phyloP scores from a whole-genome alignment of 352 stramenopile genomes.

The Thraustotheca clavata region DNA sequence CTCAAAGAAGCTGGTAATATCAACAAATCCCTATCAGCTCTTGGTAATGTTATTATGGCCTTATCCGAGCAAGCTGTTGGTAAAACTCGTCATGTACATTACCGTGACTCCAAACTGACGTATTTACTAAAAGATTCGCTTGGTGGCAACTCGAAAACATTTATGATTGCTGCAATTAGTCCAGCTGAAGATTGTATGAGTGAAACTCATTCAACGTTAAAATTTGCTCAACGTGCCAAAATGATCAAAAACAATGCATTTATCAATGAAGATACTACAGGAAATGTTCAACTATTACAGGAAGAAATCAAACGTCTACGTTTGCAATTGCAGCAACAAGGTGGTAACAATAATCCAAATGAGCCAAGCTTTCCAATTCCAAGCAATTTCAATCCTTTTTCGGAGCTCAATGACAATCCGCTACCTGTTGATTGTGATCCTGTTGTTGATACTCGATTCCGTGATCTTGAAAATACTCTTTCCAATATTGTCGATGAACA shows the following conservation, averaged over 20 bases:
- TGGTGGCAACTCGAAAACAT: slow-evolving; percentile 80
- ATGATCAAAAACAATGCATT: slow-evolving; percentile 79
- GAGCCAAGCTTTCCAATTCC: background rate
- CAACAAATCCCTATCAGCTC: slow-evolving; percentile 93
- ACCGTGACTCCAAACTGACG: slow-evolving; percentile 79
- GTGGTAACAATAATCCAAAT: background rate
- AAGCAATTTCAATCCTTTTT: background rate
- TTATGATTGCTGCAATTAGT: slow-evolving; percentile 77
- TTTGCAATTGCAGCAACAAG: slow-evolving; percentile 46
- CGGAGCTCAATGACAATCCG: slow-evolving; percentile 3
- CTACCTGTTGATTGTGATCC: slow-evolving; percentile 25
- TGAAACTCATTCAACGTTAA: slow-evolving; percentile 76
- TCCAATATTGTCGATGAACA: slow-evolving; percentile 51
- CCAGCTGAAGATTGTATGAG: slow-evolving; percentile 78
- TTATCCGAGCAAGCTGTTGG: slow-evolving; percentile 70
- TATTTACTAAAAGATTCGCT: slow-evolving; percentile 80
- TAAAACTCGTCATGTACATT: slow-evolving; percentile 78
- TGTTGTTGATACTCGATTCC: slow-evolving; percentile 34
- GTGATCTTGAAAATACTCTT: slow-evolving; percentile 58
- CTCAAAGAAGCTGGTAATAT: slow-evolving; percentile 96
- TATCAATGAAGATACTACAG: slow-evolving; percentile 73
- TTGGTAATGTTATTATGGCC: slow-evolving; percentile 93
- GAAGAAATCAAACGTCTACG: slow-evolving; percentile 61
- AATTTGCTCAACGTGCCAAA: slow-evolving; percentile 78
- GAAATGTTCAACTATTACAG: slow-evolving; percentile 51